These are phyloP conservation scores for Mycena metata DNA, from an alignment of 768 basidiomycete genomes.

Conservation along the genomic window DNA sequence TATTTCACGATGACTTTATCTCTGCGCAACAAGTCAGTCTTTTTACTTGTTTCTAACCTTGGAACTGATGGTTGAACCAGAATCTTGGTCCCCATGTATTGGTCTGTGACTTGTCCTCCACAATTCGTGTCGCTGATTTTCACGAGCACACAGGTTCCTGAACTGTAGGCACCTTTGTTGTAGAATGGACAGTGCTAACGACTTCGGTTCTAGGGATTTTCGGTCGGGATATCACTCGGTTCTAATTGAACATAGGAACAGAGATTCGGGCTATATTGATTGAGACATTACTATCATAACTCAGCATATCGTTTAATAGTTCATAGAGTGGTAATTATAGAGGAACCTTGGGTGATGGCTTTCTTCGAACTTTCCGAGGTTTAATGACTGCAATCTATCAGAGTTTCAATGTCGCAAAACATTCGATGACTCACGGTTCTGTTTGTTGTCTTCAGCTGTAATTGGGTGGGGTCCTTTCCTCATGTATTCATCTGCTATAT, in stretches of 20 bases:
- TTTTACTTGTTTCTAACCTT: constrained; percentile 17
- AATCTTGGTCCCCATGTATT: constrained; percentile 77
- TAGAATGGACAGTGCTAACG: constrained; percentile 32
- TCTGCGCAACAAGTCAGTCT: constrained; percentile 52
- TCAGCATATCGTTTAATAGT: constrained; percentile 2
- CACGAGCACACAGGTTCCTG: constrained; percentile 65
- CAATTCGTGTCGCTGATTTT: constrained; percentile 24
- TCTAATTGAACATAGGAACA: constrained; percentile 52
- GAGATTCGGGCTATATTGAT: not conserved
- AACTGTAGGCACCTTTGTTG: constrained; percentile 63
- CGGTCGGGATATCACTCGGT: constrained; percentile 79
- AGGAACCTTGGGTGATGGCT: constrained; percentile 30
- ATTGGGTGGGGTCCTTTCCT: constrained; percentile 40
- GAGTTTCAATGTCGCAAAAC: not conserved
- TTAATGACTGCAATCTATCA: constrained; percentile 34
- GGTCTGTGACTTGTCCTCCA: constrained; percentile 55
- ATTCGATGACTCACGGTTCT: constrained; percentile 18
- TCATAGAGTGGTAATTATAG: constrained; percentile 5
- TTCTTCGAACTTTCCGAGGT: constrained; percentile 32
- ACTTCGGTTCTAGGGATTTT: constrained; percentile 68
- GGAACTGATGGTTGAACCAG: constrained; percentile 47
- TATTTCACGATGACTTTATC: constrained; percentile 86
- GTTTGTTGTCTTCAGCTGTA: constrained; percentile 4
- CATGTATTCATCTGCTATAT: constrained; percentile 54
- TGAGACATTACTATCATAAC: constrained; percentile 16